These are phyloP conservation scores for Rhodotorula glutinis DNA, from an alignment of 1,284 basidiomycete genomes.

Conservation along the genomic window DNA sequence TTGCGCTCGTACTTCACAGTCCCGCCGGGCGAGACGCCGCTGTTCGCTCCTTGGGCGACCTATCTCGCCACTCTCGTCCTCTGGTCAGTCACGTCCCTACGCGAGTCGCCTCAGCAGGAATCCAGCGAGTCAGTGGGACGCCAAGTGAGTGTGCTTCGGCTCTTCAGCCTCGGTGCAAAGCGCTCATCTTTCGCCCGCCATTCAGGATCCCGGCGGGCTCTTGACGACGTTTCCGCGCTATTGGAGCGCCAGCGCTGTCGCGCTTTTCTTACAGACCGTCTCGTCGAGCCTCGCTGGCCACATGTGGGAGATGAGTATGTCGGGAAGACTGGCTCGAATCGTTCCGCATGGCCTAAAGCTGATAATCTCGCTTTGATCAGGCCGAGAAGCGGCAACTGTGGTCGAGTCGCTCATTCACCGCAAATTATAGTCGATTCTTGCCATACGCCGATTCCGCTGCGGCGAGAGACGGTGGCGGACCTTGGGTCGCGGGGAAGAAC, in stretches of 20 bases:
- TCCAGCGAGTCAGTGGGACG: not conserved
- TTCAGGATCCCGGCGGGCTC: too few relatives aligned
- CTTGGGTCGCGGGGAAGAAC: too few relatives aligned
- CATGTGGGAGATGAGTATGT: not conserved
- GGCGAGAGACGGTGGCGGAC: too few relatives aligned
- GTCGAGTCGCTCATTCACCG: not conserved
- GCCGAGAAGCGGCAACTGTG: not conserved
- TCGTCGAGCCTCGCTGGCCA: not conserved
- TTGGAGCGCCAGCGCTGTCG: too few relatives aligned
- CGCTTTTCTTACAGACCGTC: too few relatives aligned
- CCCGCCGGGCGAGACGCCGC: not conserved
- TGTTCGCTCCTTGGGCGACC: not conserved
- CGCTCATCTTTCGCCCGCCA: too few relatives aligned
- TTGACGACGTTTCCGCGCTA: too few relatives aligned
- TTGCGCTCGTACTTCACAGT: not conserved
- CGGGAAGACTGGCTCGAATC: not conserved
- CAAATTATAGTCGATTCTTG: not conserved
- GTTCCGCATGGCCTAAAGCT: not conserved
- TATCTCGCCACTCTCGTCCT: slow-evolving; percentile 1
- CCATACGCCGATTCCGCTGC: too few relatives aligned
- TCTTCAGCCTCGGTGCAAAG: not conserved
- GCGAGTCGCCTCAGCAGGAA: not conserved
- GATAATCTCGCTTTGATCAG: not conserved
- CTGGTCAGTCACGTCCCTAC: not conserved
- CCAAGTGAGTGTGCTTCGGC: not conserved